Conservation (phyloP, 805 yeast species). For the Starmera amethionina region DNA sequence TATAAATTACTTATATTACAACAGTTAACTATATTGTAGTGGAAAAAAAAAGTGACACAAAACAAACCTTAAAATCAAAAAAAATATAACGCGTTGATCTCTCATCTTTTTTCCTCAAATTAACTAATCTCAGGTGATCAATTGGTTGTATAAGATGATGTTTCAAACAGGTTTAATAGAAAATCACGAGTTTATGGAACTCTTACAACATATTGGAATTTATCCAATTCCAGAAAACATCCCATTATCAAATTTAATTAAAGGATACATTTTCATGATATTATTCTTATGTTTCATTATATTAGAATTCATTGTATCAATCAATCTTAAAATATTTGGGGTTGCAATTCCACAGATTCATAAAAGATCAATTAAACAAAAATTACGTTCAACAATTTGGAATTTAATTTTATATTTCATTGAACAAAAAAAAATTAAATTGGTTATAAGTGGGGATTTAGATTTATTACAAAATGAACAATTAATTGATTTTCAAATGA, state of each 20-base stretch:
- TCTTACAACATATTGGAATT: slow-evolving; percentile 1
- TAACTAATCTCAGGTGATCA: too few species aligned
- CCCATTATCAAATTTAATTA: background rate
- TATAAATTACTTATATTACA: too few species aligned
- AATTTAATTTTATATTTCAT: slow-evolving; percentile 10
- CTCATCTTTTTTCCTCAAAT: too few species aligned
- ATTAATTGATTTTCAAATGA: background rate
- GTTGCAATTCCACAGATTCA: background rate
- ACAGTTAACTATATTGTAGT: too few species aligned
- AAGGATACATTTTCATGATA: background rate
- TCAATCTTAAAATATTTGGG: background rate
- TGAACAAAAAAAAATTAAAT: slow-evolving; percentile 13
- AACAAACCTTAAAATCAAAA: too few species aligned
- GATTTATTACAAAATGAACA: slow-evolving; percentile 5
- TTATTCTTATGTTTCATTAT: background rate
- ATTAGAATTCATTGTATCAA: background rate
- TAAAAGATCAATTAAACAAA: background rate
- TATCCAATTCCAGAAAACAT: background rate
- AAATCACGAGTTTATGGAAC: background rate
- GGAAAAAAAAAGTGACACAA: background rate
- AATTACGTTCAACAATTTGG: slow-evolving; percentile 9
- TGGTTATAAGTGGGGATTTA: slow-evolving; percentile 16
- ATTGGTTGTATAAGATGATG: too few species aligned
- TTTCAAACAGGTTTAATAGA: too few species aligned
- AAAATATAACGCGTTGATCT: too few species aligned